A percentile compares a stretch with the other conserved stretches of the same genome.
Conservation (phyloP, 768 basidiomycete species). For the Trametes villosa region DNA sequence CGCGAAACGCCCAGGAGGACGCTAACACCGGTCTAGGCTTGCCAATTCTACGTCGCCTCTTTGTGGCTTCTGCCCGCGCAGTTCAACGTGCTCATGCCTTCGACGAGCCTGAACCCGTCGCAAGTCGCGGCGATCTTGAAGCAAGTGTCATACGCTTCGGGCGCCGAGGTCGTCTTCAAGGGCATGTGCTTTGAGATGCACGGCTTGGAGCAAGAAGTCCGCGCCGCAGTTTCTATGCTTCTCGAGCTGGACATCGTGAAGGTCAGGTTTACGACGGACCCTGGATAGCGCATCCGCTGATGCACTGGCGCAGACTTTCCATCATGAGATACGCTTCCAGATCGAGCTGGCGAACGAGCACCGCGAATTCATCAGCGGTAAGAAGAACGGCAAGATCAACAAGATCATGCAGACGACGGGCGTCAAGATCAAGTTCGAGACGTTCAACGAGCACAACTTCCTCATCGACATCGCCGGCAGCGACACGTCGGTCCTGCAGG, state of each 20-base stretch:
- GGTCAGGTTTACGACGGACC: conserved; percentile 45
- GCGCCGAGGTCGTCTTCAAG: conserved; percentile 96
- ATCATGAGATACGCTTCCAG: conserved; percentile 97
- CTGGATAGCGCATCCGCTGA: background rate
- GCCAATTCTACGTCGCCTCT: conserved; percentile 95
- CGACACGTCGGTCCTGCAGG: conserved; percentile 84
- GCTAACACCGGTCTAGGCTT: conserved; percentile 59
- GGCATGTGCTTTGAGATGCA: conserved; percentile 98
- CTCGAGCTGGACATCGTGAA: conserved; percentile 92
- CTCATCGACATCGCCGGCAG: conserved; percentile 89
- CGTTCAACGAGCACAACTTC: conserved; percentile 95
- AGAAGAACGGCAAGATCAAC: conserved; percentile 99
- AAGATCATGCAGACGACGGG: conserved; percentile 98
- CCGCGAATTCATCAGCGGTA: conserved; percentile 97
- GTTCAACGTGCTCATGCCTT: conserved; percentile 89
- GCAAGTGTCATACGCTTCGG: conserved; percentile 83
- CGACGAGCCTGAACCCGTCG: conserved; percentile 75
- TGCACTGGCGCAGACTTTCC: conserved; percentile 65
- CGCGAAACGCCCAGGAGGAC: background rate
- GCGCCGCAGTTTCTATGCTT: conserved; percentile 82
- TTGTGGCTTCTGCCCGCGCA: conserved; percentile 95
- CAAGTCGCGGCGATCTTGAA: conserved; percentile 86
- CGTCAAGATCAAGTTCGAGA: conserved; percentile 99
- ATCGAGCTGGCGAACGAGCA: conserved; percentile 98
- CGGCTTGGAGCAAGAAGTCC: conserved; percentile 90